Base-by-base conservation (phyloP, 2,329 filamentous ascomycete genomes). In the Cytospora leucostoma region DNA sequence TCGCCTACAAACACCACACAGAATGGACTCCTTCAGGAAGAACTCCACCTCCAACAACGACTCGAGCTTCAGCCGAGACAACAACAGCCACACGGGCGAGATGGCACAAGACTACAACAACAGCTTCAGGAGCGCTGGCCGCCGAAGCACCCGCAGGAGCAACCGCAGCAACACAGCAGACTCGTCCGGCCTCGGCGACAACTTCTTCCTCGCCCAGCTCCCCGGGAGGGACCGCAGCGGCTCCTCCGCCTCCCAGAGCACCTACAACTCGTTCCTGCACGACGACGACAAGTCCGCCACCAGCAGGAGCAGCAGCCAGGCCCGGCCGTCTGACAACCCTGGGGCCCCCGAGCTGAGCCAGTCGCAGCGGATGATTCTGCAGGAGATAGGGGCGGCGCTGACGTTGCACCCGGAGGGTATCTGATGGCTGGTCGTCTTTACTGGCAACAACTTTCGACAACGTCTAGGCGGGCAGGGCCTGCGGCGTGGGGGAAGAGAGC, bases 101-200 rank as follows among this genome's bases (percentile, higher is more conserved):
- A 37, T 37, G 49, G 57, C 40, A 34, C 44, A 21, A 34, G 17
- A n/a, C 35, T 53, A 49, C 35, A 59, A 59, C 35, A 50, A 44
- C 38, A 33, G 3, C 59, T 53, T 55, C 38, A 7, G 19, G 38
- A 32, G 15, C 38, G n/a, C 51, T 35, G 32, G 6, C 59, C 59
- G 59, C 13, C 35, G 35, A 4, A 33, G 38, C 17, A 51, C 37
- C 33, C 59, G 59, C 37, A 61, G 59, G 5, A 33, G 32, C 17
- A 51, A 53, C 33, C 59, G 59, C 37, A 61, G 59, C 38, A 44
- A 40, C 52, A 61, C 51, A 51, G 54, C 55, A 51, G 55, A 51
- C 59, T 61, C 59, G 27, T 61, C 32, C 47, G 49, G 59, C 38
- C 59, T 55, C 21, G 51, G 59, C 33, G 49, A 52, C 52, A 61